These are phyloP conservation scores for Carallia pectinifolia DNA, from an alignment of 345 rosid species.

Conservation along the genomic window DNA sequence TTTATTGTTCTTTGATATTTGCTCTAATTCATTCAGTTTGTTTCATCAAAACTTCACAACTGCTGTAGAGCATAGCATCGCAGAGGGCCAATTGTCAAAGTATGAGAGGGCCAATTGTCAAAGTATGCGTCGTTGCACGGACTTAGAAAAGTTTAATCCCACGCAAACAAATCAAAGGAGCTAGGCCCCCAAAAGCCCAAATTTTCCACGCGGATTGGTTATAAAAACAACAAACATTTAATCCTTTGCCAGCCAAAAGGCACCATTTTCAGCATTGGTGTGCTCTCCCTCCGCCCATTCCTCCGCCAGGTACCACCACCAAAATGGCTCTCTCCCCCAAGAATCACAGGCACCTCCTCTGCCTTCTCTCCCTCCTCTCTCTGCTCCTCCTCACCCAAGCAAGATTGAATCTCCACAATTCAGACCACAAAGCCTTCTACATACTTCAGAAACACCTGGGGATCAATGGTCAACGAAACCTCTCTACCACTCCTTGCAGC, in stretches of 20 bases:
- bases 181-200: background rate
- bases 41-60: too few species aligned
- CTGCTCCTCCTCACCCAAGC: conserved; percentile 37
- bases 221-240: background rate
- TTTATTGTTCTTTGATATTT: too few species aligned
- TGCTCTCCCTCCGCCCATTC: background rate
- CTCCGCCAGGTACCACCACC: conserved; percentile 9
- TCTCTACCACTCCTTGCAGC: conserved; percentile 48
- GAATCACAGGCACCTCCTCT: conserved; percentile 20
- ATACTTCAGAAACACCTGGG: conserved; percentile 49
- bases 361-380: conserved; percentile 38
- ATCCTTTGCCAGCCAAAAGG: too few species aligned
- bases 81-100: too few species aligned
- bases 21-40: too few species aligned
- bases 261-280: background rate
- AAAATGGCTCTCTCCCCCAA: conserved; percentile 30
- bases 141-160: too few species aligned
- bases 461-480: conserved; percentile 39
- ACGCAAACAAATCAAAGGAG: too few species aligned
- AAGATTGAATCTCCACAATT: conserved; percentile 42
- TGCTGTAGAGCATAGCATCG: too few species aligned
- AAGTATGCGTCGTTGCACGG: too few species aligned
- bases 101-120: too few species aligned
- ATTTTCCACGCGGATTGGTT: background rate
- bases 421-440: conserved; percentile 60